Percentiles rank a stretch among this genome's conserved stretches.
These are phyloP conservation scores for Helianthus annuus DNA, from an alignment of 129 eudicot genomes.

Conservation along the genomic window HanXRQr2.0-SUNRISE NC_035436.2:71118535-71119034, in stretches of 20 bases:
- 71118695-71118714: constrained; percentile 23
- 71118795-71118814: constrained; percentile 31
- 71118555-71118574: constrained; percentile 19
- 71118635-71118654: constrained; percentile 6
- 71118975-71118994: neutral
- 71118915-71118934: too few relatives aligned
- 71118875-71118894: too few relatives aligned
- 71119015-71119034: too few relatives aligned
- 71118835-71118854: too few relatives aligned
- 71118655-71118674: constrained; percentile 11
- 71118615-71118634: constrained; percentile 30
- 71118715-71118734: constrained; percentile 4
- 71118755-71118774: constrained; percentile 30
- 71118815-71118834: constrained; percentile 45
- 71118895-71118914: too few relatives aligned
- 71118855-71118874: too few relatives aligned
- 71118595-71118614: constrained; percentile 4
- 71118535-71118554: constrained; percentile 22
- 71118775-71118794: constrained; percentile 5
- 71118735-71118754: constrained; percentile 17
- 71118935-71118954: too few relatives aligned
- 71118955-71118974: constrained; percentile 22
- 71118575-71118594: constrained; percentile 23
- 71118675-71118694: constrained; percentile 25
- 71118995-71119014: constrained; percentile 7